phyloP scores from a whole-genome alignment of 768 basidiomycete genomes.

The Pisolithus microcarpus region DNA sequence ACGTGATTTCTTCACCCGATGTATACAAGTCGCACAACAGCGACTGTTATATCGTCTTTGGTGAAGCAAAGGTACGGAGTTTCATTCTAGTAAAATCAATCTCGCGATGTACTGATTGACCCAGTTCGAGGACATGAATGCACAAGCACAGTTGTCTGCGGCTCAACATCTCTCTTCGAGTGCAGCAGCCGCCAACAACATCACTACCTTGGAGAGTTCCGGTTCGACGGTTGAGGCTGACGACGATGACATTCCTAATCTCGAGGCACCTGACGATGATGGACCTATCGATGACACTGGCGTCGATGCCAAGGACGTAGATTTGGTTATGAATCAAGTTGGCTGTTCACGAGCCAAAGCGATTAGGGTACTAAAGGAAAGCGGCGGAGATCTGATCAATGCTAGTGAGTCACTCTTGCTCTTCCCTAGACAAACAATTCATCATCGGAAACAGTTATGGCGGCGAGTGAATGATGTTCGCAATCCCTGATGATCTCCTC shows the following conservation, averaged over 20 bases:
- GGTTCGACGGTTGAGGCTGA: constrained; percentile 47
- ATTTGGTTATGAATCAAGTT: constrained; percentile 86
- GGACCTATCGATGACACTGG: constrained; percentile 80
- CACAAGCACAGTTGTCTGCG: constrained; percentile 66
- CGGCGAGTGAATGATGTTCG: constrained; percentile 72
- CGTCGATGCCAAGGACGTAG: constrained; percentile 90
- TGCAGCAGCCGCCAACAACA: constrained; percentile 37
- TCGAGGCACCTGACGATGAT: constrained; percentile 77
- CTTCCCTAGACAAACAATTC: constrained; percentile 7
- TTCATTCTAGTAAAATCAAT: constrained; percentile 1
- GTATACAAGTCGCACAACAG: constrained; percentile 97
- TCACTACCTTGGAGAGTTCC: constrained; percentile 43
- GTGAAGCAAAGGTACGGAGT: constrained; percentile 77
- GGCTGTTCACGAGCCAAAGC: constrained; percentile 90
- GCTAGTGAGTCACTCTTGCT: constrained; percentile 62
- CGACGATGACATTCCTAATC: constrained; percentile 73
- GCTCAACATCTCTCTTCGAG: constrained; percentile 68
- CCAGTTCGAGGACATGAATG: constrained; percentile 84
- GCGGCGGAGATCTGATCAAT: constrained; percentile 91
- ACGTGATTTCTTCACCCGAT: constrained; percentile 89
- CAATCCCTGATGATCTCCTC: constrained; percentile 15
- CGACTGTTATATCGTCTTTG: constrained; percentile 98
- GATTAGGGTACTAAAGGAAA: constrained; percentile 83
- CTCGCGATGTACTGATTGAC: neutral
- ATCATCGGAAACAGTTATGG: constrained; percentile 61